phyloP scores from a whole-genome alignment of 768 basidiomycete genomes.

The Mrakia gelida region DNA sequence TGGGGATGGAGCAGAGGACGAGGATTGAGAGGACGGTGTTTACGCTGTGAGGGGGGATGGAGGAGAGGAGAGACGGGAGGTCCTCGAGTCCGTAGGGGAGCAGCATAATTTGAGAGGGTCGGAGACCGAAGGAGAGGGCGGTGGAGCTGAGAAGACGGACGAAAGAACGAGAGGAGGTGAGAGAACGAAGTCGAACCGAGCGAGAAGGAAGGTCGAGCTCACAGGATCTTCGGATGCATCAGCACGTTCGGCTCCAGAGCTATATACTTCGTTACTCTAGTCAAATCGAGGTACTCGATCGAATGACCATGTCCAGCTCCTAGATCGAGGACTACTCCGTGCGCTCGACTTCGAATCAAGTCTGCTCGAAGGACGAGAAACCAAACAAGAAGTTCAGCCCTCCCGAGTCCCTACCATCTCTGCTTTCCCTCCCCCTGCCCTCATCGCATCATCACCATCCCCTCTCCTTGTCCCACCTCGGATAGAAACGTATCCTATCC shows the following conservation, averaged over 20 bases:
- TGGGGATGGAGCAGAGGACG: constrained; percentile 39
- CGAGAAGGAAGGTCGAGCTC: not conserved
- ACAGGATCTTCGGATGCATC: constrained; percentile 57
- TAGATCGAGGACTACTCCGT: constrained; percentile 62
- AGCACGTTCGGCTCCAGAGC: constrained; percentile 65
- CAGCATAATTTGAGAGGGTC: not conserved
- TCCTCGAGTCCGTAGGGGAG: constrained; percentile 47
- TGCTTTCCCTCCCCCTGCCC: no score
- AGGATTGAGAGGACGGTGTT: constrained; percentile 46
- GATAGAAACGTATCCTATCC: no score
- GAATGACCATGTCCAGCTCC: constrained; percentile 68
- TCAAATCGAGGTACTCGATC: constrained; percentile 56
- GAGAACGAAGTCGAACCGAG: not conserved
- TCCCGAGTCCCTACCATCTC: not conserved
- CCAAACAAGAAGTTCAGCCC: not conserved
- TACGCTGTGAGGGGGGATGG: constrained; percentile 58
- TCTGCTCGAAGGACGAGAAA: constrained; percentile 48
- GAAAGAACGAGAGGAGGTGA: not conserved
- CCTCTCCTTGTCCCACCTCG: no score
- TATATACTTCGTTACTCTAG: constrained; percentile 60
- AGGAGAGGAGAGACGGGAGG: constrained; percentile 54
- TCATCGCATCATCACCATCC: no score
- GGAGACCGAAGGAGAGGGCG: not conserved
- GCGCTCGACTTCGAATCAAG: constrained; percentile 56
- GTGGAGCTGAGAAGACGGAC: not conserved